These are phyloP conservation scores for Trichomonas gallinae DNA, from an alignment of 208 protist genomes.

Conservation along the genomic window DNA sequence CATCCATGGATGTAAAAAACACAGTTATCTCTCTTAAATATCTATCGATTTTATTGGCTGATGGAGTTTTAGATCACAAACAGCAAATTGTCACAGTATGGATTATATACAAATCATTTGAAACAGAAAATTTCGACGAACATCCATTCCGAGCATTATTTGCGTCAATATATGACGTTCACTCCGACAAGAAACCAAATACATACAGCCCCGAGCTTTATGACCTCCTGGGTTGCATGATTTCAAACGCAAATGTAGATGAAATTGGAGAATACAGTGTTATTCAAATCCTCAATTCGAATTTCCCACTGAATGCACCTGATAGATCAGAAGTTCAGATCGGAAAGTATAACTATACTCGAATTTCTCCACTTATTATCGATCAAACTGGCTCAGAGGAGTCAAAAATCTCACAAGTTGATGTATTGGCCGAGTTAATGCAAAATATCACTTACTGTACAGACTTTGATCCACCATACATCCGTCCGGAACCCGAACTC, in stretches of 20 bases:
- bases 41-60: neutral
- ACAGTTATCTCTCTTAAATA: neutral
- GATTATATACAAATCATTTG: neutral
- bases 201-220: neutral
- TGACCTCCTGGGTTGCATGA: neutral
- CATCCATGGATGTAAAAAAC: neutral
- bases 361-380: neutral
- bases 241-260: neutral
- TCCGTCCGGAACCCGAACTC: neutral
- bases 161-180: neutral
- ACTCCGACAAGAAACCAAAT: neutral
- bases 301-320: neutral
- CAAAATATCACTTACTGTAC: neutral
- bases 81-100: neutral
- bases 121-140: neutral
- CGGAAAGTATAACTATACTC: neutral
- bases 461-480: neutral
- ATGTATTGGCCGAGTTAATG: neutral
- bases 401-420: neutral
- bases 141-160: neutral
- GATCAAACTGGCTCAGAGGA: neutral
- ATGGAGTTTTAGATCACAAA: neutral
- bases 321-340: neutral
- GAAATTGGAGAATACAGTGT: neutral
- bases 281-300: neutral